phyloP scores from a whole-genome alignment of 371 early-diverging fungal genomes.

The Haplosporangium sp. region DNA sequence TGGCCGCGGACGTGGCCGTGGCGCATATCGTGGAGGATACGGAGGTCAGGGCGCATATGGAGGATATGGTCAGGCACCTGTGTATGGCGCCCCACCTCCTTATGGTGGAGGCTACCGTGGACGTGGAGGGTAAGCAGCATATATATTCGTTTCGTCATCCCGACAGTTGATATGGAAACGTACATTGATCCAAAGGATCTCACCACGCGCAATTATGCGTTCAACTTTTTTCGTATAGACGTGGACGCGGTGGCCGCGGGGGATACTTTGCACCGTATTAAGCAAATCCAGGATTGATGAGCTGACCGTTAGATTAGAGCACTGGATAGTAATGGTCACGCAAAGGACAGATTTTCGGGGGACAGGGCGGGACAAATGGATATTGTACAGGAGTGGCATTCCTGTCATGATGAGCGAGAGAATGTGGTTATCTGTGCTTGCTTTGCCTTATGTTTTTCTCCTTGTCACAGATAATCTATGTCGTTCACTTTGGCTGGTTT shows the following conservation, averaged over 20 bases:
- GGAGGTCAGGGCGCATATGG: slow-evolving; percentile 56
- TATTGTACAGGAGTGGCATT: no score
- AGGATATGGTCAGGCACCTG: slow-evolving; percentile 61
- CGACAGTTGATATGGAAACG: neutral
- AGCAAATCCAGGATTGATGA: neutral
- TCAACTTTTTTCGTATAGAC: neutral
- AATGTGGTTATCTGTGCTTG: no score
- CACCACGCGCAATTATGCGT: neutral
- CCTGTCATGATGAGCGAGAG: no score
- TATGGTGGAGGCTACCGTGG: slow-evolving; percentile 59
- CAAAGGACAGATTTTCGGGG: no score
- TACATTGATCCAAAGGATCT: neutral
- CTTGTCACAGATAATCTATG: no score
- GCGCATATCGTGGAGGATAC: slow-evolving; percentile 76
- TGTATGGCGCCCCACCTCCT: slow-evolving; percentile 54
- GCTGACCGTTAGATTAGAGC: no score
- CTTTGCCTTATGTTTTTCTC: no score
- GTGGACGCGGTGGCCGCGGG: neutral
- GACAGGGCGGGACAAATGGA: no score
- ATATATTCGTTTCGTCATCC: neutral
- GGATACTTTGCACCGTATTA: neutral
- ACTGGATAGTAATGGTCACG: no score
- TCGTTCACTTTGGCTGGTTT: no score
- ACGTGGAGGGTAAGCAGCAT: slow-evolving; percentile 58
- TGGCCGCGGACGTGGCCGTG: slow-evolving; percentile 78